phyloP scores from a whole-genome alignment of 495 filamentous ascomycete species.

The Tuber melanosporum region DNA sequence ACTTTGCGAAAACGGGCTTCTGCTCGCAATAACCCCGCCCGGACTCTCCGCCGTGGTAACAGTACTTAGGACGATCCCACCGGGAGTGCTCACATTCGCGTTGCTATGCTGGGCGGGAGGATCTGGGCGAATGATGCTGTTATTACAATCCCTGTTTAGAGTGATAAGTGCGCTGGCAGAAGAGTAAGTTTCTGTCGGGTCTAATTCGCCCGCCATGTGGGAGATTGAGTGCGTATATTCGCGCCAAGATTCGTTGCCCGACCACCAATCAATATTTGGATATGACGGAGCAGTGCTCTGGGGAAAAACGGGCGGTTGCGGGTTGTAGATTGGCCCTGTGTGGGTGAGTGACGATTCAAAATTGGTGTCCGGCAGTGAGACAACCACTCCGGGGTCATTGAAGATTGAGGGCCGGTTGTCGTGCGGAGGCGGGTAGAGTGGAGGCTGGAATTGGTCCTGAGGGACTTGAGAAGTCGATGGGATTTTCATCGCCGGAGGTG shows the following conservation, averaged over 20 bases:
- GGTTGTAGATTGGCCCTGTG: conserved; percentile 22
- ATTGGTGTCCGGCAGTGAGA: conserved; percentile 8
- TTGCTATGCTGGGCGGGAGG: conserved; percentile 27
- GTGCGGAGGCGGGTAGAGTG: conserved; percentile 16
- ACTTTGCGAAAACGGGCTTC: conserved; percentile 16
- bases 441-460: conserved; percentile 21
- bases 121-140: conserved; percentile 25
- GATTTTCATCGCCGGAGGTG: conserved; percentile 22
- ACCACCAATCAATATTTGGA: conserved; percentile 19
- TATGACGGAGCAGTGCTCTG: neutral
- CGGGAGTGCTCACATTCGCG: conserved; percentile 10
- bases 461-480: conserved; percentile 22
- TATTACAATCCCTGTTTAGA: conserved; percentile 37
- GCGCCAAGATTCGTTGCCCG: conserved; percentile 37
- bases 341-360: conserved; percentile 20
- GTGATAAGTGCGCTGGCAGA: conserved; percentile 36
- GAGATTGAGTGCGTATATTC: conserved; percentile 38
- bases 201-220: conserved; percentile 36
- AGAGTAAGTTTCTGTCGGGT: conserved; percentile 39
- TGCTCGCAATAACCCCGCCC: conserved; percentile 21
- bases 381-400: conserved; percentile 14
- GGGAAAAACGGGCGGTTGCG: conserved; percentile 13
- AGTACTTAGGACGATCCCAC: conserved; percentile 17
- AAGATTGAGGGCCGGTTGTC: conserved; percentile 23
- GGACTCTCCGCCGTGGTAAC: conserved; percentile 21